These are phyloP conservation scores for Rubia yunnanensis DNA, from an alignment of 257 asterid genomes.

Conservation along the genomic window DNA sequence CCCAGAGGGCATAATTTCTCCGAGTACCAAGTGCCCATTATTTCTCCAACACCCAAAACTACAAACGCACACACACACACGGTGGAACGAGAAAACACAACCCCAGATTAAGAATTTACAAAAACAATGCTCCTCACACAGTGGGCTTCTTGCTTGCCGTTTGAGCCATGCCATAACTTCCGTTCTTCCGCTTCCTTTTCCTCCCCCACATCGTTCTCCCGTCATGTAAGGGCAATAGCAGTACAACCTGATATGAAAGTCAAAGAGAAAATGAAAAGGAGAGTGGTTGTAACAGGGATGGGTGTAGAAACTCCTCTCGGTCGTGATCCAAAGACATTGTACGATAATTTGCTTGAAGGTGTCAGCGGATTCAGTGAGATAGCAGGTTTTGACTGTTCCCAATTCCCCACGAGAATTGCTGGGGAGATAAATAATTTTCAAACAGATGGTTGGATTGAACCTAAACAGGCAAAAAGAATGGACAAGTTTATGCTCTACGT, in stretches of 20 bases:
- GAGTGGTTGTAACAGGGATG: constrained; percentile 91
- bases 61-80: constrained; percentile 1
- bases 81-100: background rate
- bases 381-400: constrained; percentile 81
- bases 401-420: constrained; percentile 88
- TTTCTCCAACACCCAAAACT: no score
- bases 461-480: constrained; percentile 84
- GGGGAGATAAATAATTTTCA: constrained; percentile 89
- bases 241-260: constrained; percentile 43
- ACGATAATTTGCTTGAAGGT: constrained; percentile 78
- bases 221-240: constrained; percentile 40
- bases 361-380: constrained; percentile 83
- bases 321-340: constrained; percentile 61
- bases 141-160: constrained; percentile 12
- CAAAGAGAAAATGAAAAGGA: constrained; percentile 63
- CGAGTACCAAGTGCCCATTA: no score
- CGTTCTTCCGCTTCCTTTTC: constrained; percentile 20
- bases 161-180: constrained; percentile 51
- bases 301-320: no score
- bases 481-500: constrained; percentile 95
- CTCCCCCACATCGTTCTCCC: constrained; percentile 24
- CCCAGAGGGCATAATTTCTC: no score
- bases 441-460: constrained; percentile 88
- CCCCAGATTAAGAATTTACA: constrained; percentile 8
- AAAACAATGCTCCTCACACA: background rate